Evolutionary conservation across 192 early-diverging fungal species (phyloP), one percentile per base, ranked within the genome.

Genomic region (Backusella macrospora): DNA sequence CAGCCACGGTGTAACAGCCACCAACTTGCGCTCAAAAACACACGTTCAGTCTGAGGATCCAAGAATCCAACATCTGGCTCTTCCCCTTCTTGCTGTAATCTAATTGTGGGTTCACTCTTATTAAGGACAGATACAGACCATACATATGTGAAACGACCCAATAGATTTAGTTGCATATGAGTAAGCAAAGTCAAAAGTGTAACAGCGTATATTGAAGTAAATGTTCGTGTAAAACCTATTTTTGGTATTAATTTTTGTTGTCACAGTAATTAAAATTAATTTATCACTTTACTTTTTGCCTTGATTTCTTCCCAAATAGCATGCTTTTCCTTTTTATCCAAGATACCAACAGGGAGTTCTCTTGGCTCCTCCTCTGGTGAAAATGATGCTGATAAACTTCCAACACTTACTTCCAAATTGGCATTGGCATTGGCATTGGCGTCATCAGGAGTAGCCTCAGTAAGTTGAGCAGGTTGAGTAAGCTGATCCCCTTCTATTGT

Each of bases 281-380:
- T 52, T 6, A 21, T 29, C 6, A 37, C 63, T 83, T 66, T 83
- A 92, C 93, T 94, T 76, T 89, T 84, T 15, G 93, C 67, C 83
- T 99, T 99, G 72, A 99, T 86, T 63, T 96, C 91, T 52, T 94
- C 89, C 96, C 96, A 99, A 80, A 96, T 78, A 49, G 92, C 86
- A 18, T 89, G 79, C 73, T 92, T 93, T 29, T 86, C 76, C 52
- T 87, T 84, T 62, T 79, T 85, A 39, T 79, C 81, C 39, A 77
- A 62, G 7, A 71, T 29, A 59, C 70, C 76, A n/a, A n/a, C 43
- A 14, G 65, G 47, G 42, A 59, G 46, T 18, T 42, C 42, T 8
- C 15, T 23, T 21, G 21, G 1, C n/a, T 68, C 43, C 9, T 40
- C 65, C 12, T 44, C 62, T 42, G 5, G 14, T 13, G 40, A 47